Evolutionary conservation across 257 asterid species (phyloP), one percentile per base, ranked within the genome.

Genomic region (Lantana camara): DNA sequence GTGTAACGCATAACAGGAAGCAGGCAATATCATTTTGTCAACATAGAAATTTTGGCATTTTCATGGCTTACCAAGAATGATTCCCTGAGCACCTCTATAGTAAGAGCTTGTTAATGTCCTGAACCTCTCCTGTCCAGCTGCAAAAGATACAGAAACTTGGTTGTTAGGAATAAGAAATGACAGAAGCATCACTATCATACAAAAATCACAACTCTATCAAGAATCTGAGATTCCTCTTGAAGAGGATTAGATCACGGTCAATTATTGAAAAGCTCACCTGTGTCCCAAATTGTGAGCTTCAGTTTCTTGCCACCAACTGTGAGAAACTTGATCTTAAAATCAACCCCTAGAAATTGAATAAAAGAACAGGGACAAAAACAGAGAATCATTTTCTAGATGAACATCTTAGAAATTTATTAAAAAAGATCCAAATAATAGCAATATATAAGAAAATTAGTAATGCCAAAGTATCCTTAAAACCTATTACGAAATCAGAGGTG

Each of bases 91-190:
- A 56, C 86, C 86, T 68, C 86, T 68, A 29, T 80, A 80, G 60
- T 80, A 80, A 20, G 86, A 80, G 78, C 86, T 80, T 13, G 86
- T 80, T 66, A 80, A 51, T 53, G 86, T 88, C 81, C 95, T 82
- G 82, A 91, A 91, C 79, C 90, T 85, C 77, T 91, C 97, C 74
- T 85, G 97, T 73, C 97, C 97, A 75, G 97, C 96, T 85, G 93
- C 75, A 78, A 47, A 53, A 66, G 52, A 66, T 15, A 60, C 21
- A 46, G 49, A n/a, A 47, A 64, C 41, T 15, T 37, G 54, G 59
- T 19, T 29, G 37, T 68, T 65, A 29, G 42, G 41, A 24, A 56
- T 21, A 48, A 52, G 47, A 40, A 55, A 34, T 14, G 0, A 52
- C 23, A 45, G 46, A 63, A 48, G 68, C 53, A 21, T 27, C 40